phyloP scores from a whole-genome alignment of 805 yeast species.

The Clavispora vitiphila region DNA sequence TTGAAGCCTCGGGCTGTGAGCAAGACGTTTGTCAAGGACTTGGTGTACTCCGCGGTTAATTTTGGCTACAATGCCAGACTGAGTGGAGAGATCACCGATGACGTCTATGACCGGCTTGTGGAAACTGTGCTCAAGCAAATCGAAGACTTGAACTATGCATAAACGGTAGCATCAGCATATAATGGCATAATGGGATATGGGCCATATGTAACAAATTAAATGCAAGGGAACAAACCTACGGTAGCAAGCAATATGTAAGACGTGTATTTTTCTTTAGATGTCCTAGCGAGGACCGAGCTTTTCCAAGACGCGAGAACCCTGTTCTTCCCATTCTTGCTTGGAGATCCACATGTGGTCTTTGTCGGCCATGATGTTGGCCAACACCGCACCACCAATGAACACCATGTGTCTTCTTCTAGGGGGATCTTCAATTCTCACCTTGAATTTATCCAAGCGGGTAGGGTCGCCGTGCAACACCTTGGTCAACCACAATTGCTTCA shows the following conservation, averaged over 20 bases:
- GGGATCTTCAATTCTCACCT: slow-evolving; percentile 96
- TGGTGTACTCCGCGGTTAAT: slow-evolving; percentile 71
- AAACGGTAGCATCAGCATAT: slow-evolving; percentile 5
- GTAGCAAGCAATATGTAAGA: background rate
- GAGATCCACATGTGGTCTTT: slow-evolving; percentile 98
- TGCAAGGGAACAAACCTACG: too few relatives aligned
- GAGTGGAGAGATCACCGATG: slow-evolving; percentile 33
- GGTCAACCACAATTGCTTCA: slow-evolving; percentile 93
- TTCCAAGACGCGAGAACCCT: slow-evolving; percentile 77
- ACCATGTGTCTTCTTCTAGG: slow-evolving; percentile 99
- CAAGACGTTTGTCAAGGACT: slow-evolving; percentile 57
- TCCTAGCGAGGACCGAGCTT: slow-evolving; percentile 87
- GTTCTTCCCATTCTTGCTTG: slow-evolving; percentile 96
- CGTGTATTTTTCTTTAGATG: background rate
- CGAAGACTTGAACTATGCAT: slow-evolving; percentile 30
- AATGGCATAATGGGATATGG: too few relatives aligned
- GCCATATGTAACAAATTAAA: background rate
- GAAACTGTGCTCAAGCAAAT: slow-evolving; percentile 54
- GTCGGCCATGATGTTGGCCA: slow-evolving; percentile 97
- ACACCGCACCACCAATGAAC: slow-evolving; percentile 96
- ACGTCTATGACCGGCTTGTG: slow-evolving; percentile 38
- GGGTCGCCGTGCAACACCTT: slow-evolving; percentile 85
- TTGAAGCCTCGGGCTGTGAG: slow-evolving; percentile 72
- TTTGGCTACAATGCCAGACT: slow-evolving; percentile 52
- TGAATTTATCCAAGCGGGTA: slow-evolving; percentile 80